phyloP scores from a whole-genome alignment of 257 asterid genomes.

The Primulina eburnea region DNA sequence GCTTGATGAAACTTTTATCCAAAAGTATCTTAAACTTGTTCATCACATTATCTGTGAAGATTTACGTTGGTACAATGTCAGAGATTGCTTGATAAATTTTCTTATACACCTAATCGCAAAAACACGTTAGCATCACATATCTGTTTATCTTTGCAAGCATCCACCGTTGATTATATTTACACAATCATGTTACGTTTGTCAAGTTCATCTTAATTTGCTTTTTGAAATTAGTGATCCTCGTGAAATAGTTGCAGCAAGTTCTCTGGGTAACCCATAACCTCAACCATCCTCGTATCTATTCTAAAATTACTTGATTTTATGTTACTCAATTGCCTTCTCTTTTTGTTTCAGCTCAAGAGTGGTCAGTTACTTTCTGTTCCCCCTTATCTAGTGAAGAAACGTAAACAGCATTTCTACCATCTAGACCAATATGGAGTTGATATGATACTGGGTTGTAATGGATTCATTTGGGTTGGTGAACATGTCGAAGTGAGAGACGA shows the following conservation, averaged over 20 bases:
- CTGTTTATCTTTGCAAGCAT: too few relatives aligned
- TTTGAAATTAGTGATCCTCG: too few relatives aligned
- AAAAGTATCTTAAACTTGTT: neutral
- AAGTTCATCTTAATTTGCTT: too few relatives aligned
- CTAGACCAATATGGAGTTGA: constrained; percentile 76
- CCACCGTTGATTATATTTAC: too few relatives aligned
- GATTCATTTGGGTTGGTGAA: constrained; percentile 91
- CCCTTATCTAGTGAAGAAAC: constrained; percentile 85
- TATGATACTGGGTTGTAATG: constrained; percentile 84
- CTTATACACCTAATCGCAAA: neutral
- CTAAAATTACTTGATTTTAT: too few relatives aligned
- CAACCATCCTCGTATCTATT: neutral
- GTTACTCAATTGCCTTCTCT: neutral
- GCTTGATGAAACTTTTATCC: neutral
- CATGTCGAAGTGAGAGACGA: constrained; percentile 73
- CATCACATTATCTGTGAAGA: neutral
- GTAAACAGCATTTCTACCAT: constrained; percentile 83
- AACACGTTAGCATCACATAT: too few relatives aligned
- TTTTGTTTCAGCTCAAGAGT: constrained; percentile 61
- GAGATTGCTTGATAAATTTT: neutral
- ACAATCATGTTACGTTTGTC: too few relatives aligned
- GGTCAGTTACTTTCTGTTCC: constrained; percentile 74
- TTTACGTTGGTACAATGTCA: neutral
- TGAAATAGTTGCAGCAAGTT: neutral
- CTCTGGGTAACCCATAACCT: neutral